A percentile compares a stretch with the other conserved stretches of the same genome.
These are phyloP conservation scores for Kazachstania kunashirensis DNA, from an alignment of 805 yeast genomes.

Conservation along the genomic window DNA sequence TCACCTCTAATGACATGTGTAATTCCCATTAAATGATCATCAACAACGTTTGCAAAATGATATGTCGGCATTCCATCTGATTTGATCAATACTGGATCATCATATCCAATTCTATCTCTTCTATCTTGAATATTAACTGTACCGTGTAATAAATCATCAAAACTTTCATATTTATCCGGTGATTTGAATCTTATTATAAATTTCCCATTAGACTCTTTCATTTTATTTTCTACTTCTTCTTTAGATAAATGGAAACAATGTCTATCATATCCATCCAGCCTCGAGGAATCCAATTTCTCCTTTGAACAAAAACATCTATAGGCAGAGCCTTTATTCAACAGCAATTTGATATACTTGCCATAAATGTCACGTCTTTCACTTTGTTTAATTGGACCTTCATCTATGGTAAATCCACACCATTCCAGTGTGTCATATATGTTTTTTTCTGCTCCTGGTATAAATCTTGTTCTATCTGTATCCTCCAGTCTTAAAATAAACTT, in stretches of 20 bases:
- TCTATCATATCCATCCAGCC: conserved; percentile 85
- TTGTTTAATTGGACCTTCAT: conserved; percentile 82
- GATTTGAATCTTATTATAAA: conserved; percentile 67
- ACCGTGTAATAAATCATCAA: conserved; percentile 75
- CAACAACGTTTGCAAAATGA: conserved; percentile 92
- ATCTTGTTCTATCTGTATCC: conserved; percentile 81
- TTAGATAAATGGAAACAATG: conserved; percentile 46
- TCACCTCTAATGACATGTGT: conserved; percentile 96
- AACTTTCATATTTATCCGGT: conserved; percentile 58
- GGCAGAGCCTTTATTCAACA: conserved; percentile 61
- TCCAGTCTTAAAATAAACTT: conserved; percentile 74
- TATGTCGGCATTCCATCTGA: conserved; percentile 96
- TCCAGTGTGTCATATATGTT: conserved; percentile 63
- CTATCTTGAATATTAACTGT: conserved; percentile 63
- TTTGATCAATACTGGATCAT: conserved; percentile 81
- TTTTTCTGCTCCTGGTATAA: conserved; percentile 74
- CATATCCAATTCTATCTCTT: conserved; percentile 42
- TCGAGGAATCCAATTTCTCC: conserved; percentile 56
- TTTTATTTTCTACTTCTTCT: conserved; percentile 35
- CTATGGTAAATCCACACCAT: conserved; percentile 70
- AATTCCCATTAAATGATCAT: conserved; percentile 85
- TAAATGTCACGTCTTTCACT: conserved; percentile 69
- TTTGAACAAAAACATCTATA: conserved; percentile 82
- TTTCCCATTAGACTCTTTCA: conserved; percentile 21
- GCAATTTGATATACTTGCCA: conserved; percentile 41